Base-by-base conservation (phyloP, 106 monocot species). In the Dioscorea dumetorum region DNA sequence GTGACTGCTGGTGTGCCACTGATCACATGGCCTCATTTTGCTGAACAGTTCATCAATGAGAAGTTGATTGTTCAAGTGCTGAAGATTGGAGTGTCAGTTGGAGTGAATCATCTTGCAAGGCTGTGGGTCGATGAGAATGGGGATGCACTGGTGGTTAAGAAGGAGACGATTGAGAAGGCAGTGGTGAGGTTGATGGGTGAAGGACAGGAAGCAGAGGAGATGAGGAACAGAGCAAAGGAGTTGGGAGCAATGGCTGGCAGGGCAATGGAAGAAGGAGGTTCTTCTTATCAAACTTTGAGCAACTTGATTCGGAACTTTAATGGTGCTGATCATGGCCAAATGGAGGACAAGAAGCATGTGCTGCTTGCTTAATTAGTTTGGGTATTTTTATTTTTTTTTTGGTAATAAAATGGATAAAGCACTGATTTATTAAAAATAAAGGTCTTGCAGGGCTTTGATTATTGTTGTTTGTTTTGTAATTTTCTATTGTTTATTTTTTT, bases 1-100 rank as follows among this genome's bases (percentile, higher is more conserved):
- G 67, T 85, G 33, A n/a, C 81, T 7, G 72, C 75, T 2, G 85
- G 78, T 13, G 78, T 85, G 50, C 78, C 81, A 4, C 48, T 78
- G 75, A 21, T 85, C 0, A 78, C 81, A 6, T 81, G 82, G 79
- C 87, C 86, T 16, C 62, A 70, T 12, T 85, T 85, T 59, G 60
- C 66, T 0, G 85, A 85, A 7, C 85, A 85, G 74, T 85, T 85
- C 62, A n/a, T n/a, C n/a, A n/a, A n/a, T n/a, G n/a, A n/a, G n/a
- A n/a, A n/a, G n/a, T n/a, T n/a, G n/a, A n/a, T n/a, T 73, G 85
- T 85, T n/a, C 80, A 84, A 7, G 73, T 84, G 22, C 66, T 80
- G 41, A 51, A 22, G 6, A 74, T 68, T 16, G 80, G 80, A 24
- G 72, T 84, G 14, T 19, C 67, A 5, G 22, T 80, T 0, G 84